Percentiles rank a stretch among this genome's conserved stretches.
Evolutionary conservation across 2,329 filamentous ascomycete genomes (phyloP).

Genomic region (Knufia fluminis): DNA sequence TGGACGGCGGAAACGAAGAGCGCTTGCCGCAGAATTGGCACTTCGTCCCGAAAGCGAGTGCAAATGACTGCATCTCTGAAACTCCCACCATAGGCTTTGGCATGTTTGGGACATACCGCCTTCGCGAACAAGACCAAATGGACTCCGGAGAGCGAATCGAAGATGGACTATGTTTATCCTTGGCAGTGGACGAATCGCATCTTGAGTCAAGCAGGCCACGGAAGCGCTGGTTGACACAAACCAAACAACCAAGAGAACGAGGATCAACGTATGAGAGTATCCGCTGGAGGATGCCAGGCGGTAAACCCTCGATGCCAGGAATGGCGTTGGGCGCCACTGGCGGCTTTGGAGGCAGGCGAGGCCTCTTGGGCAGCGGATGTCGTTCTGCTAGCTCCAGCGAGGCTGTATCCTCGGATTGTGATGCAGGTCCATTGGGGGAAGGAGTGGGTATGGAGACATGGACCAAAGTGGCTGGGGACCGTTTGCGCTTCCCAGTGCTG

Average conservation of each 20-base stretch:
- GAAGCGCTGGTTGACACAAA: conserved; percentile 60
- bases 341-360: conserved; percentile 8
- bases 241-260: conserved; percentile 52
- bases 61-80: conserved; percentile 69
- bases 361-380: conserved; percentile 6
- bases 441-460: conserved; percentile 7
- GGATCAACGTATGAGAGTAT: conserved; percentile 60
- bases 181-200: conserved; percentile 22
- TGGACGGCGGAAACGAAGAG: conserved; percentile 13
- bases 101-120: conserved; percentile 55
- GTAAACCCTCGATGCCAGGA: background rate
- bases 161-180: conserved; percentile 14
- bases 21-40: conserved; percentile 61
- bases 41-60: conserved; percentile 49
- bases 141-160: conserved; percentile 47
- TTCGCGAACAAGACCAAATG: conserved; percentile 64
- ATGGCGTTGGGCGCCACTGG: background rate
- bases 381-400: background rate
- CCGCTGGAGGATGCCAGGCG: conserved; percentile 51
- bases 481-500: conserved; percentile 7
- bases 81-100: conserved; percentile 57
- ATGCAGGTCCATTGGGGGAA: background rate
- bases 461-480: conserved; percentile 10
- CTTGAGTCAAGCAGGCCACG: conserved; percentile 48
- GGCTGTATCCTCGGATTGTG: background rate